Percentiles rank a stretch among this genome's conserved stretches.
Evolutionary conservation across 805 yeast species (phyloP).

Genomic region (Myxozyma vanderwaltii): DNA sequence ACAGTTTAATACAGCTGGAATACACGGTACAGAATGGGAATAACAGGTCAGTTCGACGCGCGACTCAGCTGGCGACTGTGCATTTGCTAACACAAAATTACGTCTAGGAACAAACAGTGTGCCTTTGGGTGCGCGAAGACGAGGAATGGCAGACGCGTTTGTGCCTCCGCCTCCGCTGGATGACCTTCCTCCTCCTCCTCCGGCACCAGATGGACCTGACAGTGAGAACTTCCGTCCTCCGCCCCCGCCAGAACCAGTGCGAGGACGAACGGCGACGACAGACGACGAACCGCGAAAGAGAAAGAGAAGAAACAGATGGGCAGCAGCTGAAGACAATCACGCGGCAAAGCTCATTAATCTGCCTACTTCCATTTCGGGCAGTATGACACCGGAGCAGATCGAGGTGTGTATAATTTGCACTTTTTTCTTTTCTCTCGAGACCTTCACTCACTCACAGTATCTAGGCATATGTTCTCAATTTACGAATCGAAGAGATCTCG

Average conservation of each 20-base stretch:
- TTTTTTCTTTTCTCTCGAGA: too few relatives aligned
- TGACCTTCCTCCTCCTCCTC: conserved; percentile 23
- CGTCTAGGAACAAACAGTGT: conserved; percentile 31
- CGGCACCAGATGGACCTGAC: conserved; percentile 13
- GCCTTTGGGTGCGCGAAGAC: conserved; percentile 31
- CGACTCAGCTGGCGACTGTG: background rate
- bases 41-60: background rate
- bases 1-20: background rate
- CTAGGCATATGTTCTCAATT: conserved; percentile 57
- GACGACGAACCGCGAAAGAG: conserved; percentile 22
- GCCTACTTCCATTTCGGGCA: conserved; percentile 51
- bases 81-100: background rate
- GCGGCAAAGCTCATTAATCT: conserved; percentile 38
- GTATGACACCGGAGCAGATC: conserved; percentile 73
- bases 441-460: background rate
- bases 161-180: conserved; percentile 17
- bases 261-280: conserved; percentile 19
- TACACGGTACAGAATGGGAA: background rate
- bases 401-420: conserved; percentile 42
- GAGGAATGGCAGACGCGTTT: conserved; percentile 27
- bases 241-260: conserved; percentile 25
- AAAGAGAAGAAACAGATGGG: conserved; percentile 40
- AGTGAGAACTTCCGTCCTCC: conserved; percentile 9
- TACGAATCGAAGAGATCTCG: conserved; percentile 80
- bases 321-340: conserved; percentile 38